Conservation (phyloP, 2,329 filamentous ascomycete genomes). For the Rhexocercosporidium sp. region DNA sequence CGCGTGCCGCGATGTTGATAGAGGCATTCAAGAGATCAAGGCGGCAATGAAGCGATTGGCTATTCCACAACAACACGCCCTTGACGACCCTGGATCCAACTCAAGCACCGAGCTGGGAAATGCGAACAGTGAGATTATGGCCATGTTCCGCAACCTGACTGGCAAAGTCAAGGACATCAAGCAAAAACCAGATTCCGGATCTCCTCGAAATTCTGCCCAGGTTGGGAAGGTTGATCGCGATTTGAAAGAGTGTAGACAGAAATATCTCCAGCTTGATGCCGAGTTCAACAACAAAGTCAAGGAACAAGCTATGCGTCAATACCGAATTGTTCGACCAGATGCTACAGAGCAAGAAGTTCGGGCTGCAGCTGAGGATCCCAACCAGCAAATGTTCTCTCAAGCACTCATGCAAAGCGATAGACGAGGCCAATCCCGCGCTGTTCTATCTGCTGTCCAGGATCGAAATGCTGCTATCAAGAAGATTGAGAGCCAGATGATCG, state of each 20-base stretch:
- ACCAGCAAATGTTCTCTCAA: slow-evolving; percentile 84
- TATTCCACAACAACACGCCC: slow-evolving; percentile 65
- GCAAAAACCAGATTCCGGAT: slow-evolving; percentile 75
- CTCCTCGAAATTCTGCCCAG: slow-evolving; percentile 76
- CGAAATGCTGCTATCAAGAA: slow-evolving; percentile 88
- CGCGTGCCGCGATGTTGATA: slow-evolving; percentile 81
- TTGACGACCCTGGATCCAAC: slow-evolving; percentile 72
- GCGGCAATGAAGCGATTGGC: slow-evolving; percentile 71
- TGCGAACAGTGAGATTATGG: slow-evolving; percentile 81
- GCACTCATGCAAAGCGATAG: slow-evolving; percentile 83
- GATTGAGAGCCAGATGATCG: slow-evolving; percentile 88
- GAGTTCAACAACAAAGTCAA: slow-evolving; percentile 80
- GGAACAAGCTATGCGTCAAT: slow-evolving; percentile 87
- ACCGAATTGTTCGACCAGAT: slow-evolving; percentile 85
- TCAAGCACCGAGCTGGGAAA: slow-evolving; percentile 73
- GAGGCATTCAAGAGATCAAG: slow-evolving; percentile 76
- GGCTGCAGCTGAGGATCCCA: slow-evolving; percentile 73
- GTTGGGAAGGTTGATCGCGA: slow-evolving; percentile 80
- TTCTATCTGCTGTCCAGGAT: slow-evolving; percentile 78
- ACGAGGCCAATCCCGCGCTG: slow-evolving; percentile 79
- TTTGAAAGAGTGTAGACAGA: slow-evolving; percentile 79
- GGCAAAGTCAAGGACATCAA: slow-evolving; percentile 84
- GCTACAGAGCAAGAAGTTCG: slow-evolving; percentile 79
- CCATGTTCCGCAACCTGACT: slow-evolving; percentile 78
- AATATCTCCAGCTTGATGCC: slow-evolving; percentile 81